Percentiles rank a stretch among this genome's conserved stretches.
Evolutionary conservation across 305 asterid species (phyloP).

Genomic region (Fraxinus dipetala): DNA sequence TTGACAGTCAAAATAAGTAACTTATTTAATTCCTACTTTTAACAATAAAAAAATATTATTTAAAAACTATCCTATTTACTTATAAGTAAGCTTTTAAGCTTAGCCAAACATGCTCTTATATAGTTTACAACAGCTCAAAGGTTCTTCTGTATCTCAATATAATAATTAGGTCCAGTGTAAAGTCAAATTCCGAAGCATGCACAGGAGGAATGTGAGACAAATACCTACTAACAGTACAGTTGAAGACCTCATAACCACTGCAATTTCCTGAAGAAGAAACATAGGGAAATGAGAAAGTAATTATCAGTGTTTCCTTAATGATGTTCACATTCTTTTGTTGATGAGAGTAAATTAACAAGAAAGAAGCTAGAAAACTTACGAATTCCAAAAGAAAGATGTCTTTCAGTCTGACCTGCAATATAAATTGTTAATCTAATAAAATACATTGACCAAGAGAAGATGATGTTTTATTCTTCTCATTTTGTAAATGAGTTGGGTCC

Average conservation of each 20-base stretch:
- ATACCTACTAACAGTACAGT: constrained; percentile 4
- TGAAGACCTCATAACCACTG: background rate
- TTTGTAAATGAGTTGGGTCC: background rate
- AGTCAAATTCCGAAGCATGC: background rate
- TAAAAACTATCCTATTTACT: background rate
- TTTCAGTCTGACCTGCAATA: background rate
- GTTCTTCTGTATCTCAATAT: background rate
- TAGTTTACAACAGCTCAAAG: background rate
- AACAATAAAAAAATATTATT: background rate
- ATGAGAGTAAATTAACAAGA: background rate
- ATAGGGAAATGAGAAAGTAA: background rate
- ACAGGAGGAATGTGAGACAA: background rate
- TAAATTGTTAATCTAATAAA: background rate
- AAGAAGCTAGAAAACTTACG: constrained; percentile 5
- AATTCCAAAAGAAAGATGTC: background rate
- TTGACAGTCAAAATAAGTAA: background rate
- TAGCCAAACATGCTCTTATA: background rate
- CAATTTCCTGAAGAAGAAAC: constrained; percentile 12
- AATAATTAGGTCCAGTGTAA: background rate
- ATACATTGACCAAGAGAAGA: background rate
- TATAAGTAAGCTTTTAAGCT: background rate
- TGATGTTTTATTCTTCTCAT: background rate
- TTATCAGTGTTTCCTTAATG: background rate
- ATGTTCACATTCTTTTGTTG: background rate
- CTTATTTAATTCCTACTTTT: background rate